A percentile compares a stretch with the other conserved stretches of the same genome.
phyloP scores from a whole-genome alignment of 2,329 filamentous ascomycete species.

The Venturia pyrina region DNA sequence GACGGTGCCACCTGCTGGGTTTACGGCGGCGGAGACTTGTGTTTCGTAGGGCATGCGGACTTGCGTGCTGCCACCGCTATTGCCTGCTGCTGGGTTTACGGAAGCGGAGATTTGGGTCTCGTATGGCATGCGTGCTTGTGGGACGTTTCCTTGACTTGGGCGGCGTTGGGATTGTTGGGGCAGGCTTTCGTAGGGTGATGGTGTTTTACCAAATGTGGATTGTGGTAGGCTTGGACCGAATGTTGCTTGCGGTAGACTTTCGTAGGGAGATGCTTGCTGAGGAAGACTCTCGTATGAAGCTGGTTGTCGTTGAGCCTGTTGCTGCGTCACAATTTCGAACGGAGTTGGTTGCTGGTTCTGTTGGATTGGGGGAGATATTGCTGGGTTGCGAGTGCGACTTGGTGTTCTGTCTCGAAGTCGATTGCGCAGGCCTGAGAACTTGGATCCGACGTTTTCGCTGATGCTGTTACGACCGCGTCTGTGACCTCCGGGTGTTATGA shows the following conservation, averaged over 20 bases:
- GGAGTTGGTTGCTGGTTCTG: slow-evolving; percentile 13
- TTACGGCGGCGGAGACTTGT: slow-evolving; percentile 13
- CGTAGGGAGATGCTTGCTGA: neutral
- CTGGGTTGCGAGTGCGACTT: slow-evolving; percentile 41
- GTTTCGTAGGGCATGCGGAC: slow-evolving; percentile 22
- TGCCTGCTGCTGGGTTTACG: slow-evolving; percentile 11
- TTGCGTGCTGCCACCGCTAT: slow-evolving; percentile 7
- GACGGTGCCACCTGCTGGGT: slow-evolving; percentile 15
- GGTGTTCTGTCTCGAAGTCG: slow-evolving; percentile 43
- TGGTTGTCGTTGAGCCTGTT: neutral
- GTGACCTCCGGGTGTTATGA: slow-evolving; percentile 21
- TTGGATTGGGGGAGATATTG: slow-evolving; percentile 30
- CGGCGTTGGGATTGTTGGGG: slow-evolving; percentile 11
- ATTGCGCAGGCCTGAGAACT: slow-evolving; percentile 41
- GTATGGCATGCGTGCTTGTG: slow-evolving; percentile 19
- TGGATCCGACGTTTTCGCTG: slow-evolving; percentile 46
- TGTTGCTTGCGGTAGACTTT: slow-evolving; percentile 1
- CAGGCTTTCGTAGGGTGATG: slow-evolving; percentile 22
- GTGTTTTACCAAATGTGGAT: slow-evolving; percentile 3
- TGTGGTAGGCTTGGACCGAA: slow-evolving; percentile 5
- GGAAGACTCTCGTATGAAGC: slow-evolving; percentile 8
- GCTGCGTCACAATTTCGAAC: slow-evolving; percentile 5
- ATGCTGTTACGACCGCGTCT: slow-evolving; percentile 46
- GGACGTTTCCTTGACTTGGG: slow-evolving; percentile 12
- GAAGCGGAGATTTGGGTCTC: slow-evolving; percentile 18